phyloP scores from a whole-genome alignment of 2,329 filamentous ascomycete genomes.

The Clarireedia homoeocarpa region DNA sequence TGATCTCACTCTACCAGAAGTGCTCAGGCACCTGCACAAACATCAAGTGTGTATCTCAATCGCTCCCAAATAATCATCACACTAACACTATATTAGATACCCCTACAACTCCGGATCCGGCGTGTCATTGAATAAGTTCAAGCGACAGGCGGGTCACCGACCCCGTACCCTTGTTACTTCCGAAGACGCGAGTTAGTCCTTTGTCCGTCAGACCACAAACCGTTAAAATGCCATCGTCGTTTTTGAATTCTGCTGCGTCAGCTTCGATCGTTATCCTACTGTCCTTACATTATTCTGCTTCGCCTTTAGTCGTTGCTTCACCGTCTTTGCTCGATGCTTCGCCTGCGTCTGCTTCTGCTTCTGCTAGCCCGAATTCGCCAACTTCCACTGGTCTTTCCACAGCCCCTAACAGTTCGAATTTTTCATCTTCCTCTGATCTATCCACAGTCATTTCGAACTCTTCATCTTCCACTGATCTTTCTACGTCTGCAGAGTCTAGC shows the following conservation, averaged over 20 bases:
- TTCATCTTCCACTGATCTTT: too few relatives aligned
- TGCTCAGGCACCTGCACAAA: neutral
- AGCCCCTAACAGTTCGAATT: neutral
- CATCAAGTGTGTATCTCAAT: neutral
- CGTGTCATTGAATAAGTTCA: neutral
- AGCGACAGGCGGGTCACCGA: constrained; percentile 3
- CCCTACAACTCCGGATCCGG: constrained; percentile 1
- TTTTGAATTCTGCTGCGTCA: neutral
- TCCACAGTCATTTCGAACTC: too few relatives aligned
- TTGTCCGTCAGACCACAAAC: neutral
- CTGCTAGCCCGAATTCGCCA: neutral
- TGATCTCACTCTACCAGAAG: constrained; percentile 11
- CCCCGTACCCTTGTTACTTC: neutral
- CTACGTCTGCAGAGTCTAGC: neutral
- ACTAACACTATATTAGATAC: neutral
- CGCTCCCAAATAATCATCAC: neutral
- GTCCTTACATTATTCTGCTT: too few relatives aligned
- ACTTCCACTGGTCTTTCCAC: neutral
- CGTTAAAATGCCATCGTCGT: too few relatives aligned
- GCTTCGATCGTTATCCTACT: neutral
- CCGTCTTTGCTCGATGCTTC: neutral
- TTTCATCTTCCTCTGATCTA: neutral
- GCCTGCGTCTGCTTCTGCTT: neutral
- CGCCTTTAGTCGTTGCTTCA: too few relatives aligned
- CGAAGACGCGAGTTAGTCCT: neutral